phyloP scores from a whole-genome alignment of 129 eudicot genomes.

The Sambucus nigra region DNA sequence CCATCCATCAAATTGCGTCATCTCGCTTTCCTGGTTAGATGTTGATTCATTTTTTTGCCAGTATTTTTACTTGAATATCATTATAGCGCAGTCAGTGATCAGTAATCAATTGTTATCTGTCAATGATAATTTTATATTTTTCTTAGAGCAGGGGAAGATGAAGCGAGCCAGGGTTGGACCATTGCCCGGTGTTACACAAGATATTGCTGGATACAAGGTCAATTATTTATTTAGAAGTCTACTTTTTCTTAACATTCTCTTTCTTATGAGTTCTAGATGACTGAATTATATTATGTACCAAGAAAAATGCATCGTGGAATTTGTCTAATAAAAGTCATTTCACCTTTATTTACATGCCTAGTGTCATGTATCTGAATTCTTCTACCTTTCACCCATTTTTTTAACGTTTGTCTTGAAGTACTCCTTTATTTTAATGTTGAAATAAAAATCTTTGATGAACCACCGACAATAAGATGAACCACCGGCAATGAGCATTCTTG shows the following conservation, averaged over 20 bases:
- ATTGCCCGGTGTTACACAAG: conserved; percentile 97
- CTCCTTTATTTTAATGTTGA: too few relatives aligned
- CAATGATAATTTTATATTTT: conserved; percentile 18
- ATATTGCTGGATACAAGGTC: conserved; percentile 98
- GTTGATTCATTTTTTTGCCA: background rate
- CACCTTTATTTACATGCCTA: background rate
- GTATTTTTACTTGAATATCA: background rate
- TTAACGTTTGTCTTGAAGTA: too few relatives aligned
- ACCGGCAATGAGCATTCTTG: too few relatives aligned
- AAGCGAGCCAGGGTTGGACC: conserved; percentile 95
- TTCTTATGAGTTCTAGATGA: background rate
- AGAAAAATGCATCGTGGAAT: background rate
- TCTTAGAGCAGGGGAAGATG: conserved; percentile 83
- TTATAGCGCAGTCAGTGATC: background rate
- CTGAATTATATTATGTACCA: too few relatives aligned
- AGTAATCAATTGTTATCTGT: conserved; percentile 4
- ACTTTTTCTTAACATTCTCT: background rate
- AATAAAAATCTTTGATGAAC: too few relatives aligned
- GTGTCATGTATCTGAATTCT: background rate
- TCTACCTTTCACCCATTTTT: background rate
- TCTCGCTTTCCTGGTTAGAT: conserved; percentile 76
- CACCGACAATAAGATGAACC: too few relatives aligned
- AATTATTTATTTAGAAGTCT: conserved; percentile 4
- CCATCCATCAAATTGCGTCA: conserved; percentile 84
- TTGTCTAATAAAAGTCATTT: too few relatives aligned